phyloP scores from a whole-genome alignment of 202 grass and related monocot species.

The Carex arenaria region DNA sequence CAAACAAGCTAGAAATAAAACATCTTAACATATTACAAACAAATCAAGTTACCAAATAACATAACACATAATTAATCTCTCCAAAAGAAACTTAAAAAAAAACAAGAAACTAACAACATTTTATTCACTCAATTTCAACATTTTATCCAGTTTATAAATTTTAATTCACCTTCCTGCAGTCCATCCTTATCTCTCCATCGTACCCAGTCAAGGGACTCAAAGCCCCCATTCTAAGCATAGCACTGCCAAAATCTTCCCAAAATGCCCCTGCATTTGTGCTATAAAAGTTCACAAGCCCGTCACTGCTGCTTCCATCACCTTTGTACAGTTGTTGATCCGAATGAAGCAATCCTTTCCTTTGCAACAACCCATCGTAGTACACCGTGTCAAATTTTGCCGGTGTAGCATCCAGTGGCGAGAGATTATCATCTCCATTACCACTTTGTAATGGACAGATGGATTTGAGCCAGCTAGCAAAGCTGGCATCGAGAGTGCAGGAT shows the following conservation, averaged over 20 bases:
- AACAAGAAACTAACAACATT: background rate
- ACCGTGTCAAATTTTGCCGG: conserved; percentile 50
- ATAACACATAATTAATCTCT: background rate
- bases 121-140: background rate
- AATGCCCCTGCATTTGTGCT: conserved; percentile 39
- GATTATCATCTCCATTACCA: conserved; percentile 45
- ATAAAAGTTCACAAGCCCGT: conserved; percentile 58
- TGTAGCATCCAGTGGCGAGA: conserved; percentile 49
- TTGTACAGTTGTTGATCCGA: conserved; percentile 81
- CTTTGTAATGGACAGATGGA: conserved; percentile 24
- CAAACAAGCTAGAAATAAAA: background rate
- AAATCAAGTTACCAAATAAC: background rate
- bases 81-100: background rate
- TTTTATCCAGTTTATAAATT: conserved; percentile 23
- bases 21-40: background rate
- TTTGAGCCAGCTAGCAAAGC: conserved; percentile 39
- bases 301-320: conserved; percentile 36
- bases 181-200: conserved; percentile 56
- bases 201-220: conserved; percentile 51
- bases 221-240: conserved; percentile 67
- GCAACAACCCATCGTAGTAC: conserved; percentile 51
- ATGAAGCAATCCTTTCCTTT: conserved; percentile 55
- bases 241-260: conserved; percentile 55
- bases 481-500: conserved; percentile 41
- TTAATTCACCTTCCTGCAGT: conserved; percentile 47